Percentiles rank a stretch among this genome's conserved stretches.
phyloP scores from a whole-genome alignment of 2,329 filamentous ascomycete species.

The Epicoccum nigrum region DNA sequence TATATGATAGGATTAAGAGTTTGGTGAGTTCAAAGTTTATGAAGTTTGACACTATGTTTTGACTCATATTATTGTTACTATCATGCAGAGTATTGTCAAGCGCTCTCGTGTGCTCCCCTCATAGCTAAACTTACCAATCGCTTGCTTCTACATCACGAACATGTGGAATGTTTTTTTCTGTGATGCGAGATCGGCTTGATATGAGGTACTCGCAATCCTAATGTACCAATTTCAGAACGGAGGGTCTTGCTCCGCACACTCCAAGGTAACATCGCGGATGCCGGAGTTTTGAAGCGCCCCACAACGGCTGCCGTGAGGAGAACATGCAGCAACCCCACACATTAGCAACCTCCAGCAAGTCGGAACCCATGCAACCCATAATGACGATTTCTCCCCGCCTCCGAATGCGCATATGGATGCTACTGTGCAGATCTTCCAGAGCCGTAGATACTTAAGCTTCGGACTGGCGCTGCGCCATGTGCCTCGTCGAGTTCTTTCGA shows the following conservation, averaged over 20 bases:
- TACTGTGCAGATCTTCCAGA: not conserved
- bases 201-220: no score
- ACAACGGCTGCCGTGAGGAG: slow-evolving; percentile 12
- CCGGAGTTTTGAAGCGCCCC: slow-evolving; percentile 12
- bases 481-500: not conserved
- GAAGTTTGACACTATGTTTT: no score
- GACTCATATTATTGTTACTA: no score
- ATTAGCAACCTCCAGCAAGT: slow-evolving; percentile 20
- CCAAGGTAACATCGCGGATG: slow-evolving; percentile 6
- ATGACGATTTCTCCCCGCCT: slow-evolving; percentile 17
- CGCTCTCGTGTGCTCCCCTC: not conserved
- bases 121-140: no score
- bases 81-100: not conserved
- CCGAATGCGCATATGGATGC: not conserved
- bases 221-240: slow-evolving; percentile 1
- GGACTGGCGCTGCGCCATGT: not conserved
- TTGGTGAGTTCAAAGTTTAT: no score
- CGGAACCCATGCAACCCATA: slow-evolving; percentile 15
- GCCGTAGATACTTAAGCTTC: slow-evolving; percentile 4
- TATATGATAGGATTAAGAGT: no score
- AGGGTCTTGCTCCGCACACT: not conserved
- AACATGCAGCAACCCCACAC: slow-evolving; percentile 18
- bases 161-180: not conserved
- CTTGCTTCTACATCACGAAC: not conserved
- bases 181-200: not conserved